Evolutionary conservation across 352 stramenopile species (phyloP).

Genomic region (Phytophthora brassicae): DNA sequence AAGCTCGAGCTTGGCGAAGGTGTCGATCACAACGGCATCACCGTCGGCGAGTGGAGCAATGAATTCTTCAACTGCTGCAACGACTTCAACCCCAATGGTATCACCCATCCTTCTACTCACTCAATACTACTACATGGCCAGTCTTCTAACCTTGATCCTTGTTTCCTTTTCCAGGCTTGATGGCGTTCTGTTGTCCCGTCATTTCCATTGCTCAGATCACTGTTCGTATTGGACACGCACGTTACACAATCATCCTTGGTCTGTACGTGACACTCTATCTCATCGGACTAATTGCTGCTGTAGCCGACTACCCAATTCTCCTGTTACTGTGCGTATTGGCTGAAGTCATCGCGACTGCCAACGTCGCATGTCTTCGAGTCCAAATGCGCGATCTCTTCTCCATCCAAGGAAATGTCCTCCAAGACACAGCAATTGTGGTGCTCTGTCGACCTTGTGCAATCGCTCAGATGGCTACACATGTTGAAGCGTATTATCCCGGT

Average conservation of each 20-base stretch:
- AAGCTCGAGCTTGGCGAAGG: constrained; percentile 20
- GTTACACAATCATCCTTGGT: constrained; percentile 25
- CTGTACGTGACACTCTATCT: constrained; percentile 22
- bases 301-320: background rate
- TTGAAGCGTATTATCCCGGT: constrained; percentile 39
- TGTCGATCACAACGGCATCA: constrained; percentile 35
- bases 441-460: constrained; percentile 49
- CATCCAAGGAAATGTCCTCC: constrained; percentile 40
- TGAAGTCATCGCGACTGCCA: constrained; percentile 12
- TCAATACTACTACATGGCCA: background rate
- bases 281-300: constrained; percentile 14
- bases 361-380: constrained; percentile 33
- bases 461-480: constrained; percentile 55
- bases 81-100: constrained; percentile 37
- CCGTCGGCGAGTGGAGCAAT: constrained; percentile 31
- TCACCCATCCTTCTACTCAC: background rate
- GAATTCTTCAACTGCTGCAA: constrained; percentile 34
- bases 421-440: constrained; percentile 38
- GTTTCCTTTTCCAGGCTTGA: background rate
- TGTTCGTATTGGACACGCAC: background rate
- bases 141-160: background rate
- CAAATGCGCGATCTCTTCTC: constrained; percentile 49
- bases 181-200: background rate
- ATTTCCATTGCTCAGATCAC: background rate
- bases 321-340: constrained; percentile 12